These are phyloP conservation scores for Phialemoniopsis sp. DNA, from an alignment of 2,329 filamentous ascomycete species.

Conservation along the genomic window DNA sequence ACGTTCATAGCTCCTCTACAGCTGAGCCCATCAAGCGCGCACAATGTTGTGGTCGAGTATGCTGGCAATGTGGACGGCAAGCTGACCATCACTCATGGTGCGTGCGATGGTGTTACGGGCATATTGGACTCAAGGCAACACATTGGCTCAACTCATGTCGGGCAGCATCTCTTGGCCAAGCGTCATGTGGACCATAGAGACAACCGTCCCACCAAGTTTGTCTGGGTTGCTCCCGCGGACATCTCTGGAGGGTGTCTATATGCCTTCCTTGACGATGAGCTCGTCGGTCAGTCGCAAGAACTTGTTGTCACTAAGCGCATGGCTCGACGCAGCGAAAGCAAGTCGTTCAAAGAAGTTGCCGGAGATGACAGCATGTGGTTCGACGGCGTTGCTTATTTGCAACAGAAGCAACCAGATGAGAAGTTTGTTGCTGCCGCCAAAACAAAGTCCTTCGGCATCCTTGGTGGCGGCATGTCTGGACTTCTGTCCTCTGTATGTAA, in stretches of 20 bases:
- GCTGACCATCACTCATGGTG: too few species aligned
- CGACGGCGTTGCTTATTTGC: conserved; percentile 29
- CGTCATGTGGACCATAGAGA: too few species aligned
- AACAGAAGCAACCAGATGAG: conserved; percentile 15
- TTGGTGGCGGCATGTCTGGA: conserved; percentile 32
- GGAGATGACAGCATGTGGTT: conserved; percentile 33
- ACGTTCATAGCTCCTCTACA: too few species aligned
- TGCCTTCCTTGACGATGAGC: conserved; percentile 1
- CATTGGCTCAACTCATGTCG: too few species aligned
- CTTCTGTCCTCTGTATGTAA: too few species aligned
- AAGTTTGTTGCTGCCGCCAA: conserved; percentile 20
- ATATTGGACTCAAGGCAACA: too few species aligned
- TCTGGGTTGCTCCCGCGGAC: conserved; percentile 1
- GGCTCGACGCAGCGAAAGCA: not conserved
- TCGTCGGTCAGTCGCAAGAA: not conserved
- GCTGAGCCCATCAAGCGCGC: too few species aligned
- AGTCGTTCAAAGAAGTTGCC: conserved; percentile 16
- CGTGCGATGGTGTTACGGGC: too few species aligned
- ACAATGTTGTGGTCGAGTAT: too few species aligned
- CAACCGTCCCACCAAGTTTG: too few species aligned
- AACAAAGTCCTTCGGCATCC: conserved; percentile 19
- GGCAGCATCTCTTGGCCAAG: too few species aligned
- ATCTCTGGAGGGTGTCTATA: conserved; percentile 3
- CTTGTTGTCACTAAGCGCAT: not conserved
- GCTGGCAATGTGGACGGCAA: too few species aligned